Percentiles rank a stretch among this genome's conserved stretches.
These are phyloP conservation scores for Hypoxylon intermedium DNA, from an alignment of 495 filamentous ascomycete species.

Conservation along the genomic window DNA sequence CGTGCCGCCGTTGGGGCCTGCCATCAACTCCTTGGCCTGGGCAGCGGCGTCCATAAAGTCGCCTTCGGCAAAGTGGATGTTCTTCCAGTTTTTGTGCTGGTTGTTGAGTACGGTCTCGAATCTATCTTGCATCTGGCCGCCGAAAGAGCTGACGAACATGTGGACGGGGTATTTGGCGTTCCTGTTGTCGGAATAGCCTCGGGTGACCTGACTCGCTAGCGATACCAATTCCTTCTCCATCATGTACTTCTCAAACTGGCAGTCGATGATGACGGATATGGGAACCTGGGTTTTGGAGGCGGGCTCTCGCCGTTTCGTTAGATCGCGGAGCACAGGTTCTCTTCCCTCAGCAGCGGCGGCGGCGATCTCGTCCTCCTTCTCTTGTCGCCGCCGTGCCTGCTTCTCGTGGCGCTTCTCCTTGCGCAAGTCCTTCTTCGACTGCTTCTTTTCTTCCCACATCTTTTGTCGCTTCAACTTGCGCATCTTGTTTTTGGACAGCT, in stretches of 20 bases:
- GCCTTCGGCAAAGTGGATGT: constrained; percentile 69
- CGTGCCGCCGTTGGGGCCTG: constrained; percentile 54
- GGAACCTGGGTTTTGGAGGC: constrained; percentile 63
- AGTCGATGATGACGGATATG: constrained; percentile 84
- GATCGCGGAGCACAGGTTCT: constrained; percentile 40
- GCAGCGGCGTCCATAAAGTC: constrained; percentile 72
- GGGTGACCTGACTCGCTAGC: constrained; percentile 79
- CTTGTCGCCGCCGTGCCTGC: constrained; percentile 62
- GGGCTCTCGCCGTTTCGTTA: constrained; percentile 36
- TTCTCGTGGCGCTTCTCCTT: constrained; percentile 73
- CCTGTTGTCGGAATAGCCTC: constrained; percentile 87
- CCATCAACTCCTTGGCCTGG: constrained; percentile 67
- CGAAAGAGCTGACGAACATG: constrained; percentile 76
- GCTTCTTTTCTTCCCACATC: constrained; percentile 71
- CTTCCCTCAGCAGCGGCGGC: constrained; percentile 52
- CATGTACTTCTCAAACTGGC: constrained; percentile 92
- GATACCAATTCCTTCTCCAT: constrained; percentile 80
- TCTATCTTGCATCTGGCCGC: constrained; percentile 74
- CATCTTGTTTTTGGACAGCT: constrained; percentile 78
- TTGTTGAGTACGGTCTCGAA: constrained; percentile 76
- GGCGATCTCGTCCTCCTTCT: constrained; percentile 49
- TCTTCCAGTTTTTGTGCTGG: constrained; percentile 79
- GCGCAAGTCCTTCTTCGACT: constrained; percentile 71
- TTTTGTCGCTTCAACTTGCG: constrained; percentile 74
- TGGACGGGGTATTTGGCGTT: constrained; percentile 68